These are phyloP conservation scores for Saccharum spontaneum DNA, from an alignment of 176 grass and related monocot species.

Conservation along the genomic window DNA sequence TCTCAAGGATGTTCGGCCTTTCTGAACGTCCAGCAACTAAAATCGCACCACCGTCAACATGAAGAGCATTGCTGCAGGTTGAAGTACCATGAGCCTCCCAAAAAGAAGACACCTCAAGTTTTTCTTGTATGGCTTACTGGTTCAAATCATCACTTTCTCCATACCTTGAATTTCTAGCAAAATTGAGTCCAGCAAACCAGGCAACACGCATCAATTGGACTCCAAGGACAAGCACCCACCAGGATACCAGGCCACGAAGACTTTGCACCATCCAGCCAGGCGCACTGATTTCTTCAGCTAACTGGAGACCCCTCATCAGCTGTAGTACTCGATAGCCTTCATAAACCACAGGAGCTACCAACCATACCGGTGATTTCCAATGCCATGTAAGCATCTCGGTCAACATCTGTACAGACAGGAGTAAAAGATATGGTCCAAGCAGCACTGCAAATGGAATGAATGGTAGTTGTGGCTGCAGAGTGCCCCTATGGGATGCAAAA, in stretches of 20 bases:
- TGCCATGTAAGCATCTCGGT: constrained; percentile 91
- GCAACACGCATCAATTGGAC: constrained; percentile 90
- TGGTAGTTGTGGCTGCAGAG: constrained; percentile 55
- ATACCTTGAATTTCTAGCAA: constrained; percentile 36
- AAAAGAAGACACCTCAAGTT: neutral
- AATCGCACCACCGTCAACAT: neutral
- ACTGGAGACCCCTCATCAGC: constrained; percentile 83
- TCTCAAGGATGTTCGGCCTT: neutral
- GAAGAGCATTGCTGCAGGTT: neutral
- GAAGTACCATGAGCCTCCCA: neutral
- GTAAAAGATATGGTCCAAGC: constrained; percentile 78
- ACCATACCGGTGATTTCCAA: constrained; percentile 89
- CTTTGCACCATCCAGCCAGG: constrained; percentile 84
- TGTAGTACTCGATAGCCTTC: constrained; percentile 85
- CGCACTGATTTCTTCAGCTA: constrained; percentile 65
- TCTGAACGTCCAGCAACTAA: neutral
- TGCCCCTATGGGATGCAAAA: constrained; percentile 48
- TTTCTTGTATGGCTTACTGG: constrained; percentile 9
- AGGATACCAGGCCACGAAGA: constrained; percentile 80
- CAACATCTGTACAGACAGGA: constrained; percentile 76
- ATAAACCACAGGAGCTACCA: constrained; percentile 85
- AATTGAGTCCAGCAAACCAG: constrained; percentile 73
- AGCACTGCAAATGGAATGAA: constrained; percentile 75
- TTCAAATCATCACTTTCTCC: constrained; percentile 12
- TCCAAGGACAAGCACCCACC: constrained; percentile 92